A percentile compares a stretch with the other conserved stretches of the same genome.
These are phyloP conservation scores for Lagerstroemia speciosa DNA, from an alignment of 345 rosid genomes.

Conservation along the genomic window DNA sequence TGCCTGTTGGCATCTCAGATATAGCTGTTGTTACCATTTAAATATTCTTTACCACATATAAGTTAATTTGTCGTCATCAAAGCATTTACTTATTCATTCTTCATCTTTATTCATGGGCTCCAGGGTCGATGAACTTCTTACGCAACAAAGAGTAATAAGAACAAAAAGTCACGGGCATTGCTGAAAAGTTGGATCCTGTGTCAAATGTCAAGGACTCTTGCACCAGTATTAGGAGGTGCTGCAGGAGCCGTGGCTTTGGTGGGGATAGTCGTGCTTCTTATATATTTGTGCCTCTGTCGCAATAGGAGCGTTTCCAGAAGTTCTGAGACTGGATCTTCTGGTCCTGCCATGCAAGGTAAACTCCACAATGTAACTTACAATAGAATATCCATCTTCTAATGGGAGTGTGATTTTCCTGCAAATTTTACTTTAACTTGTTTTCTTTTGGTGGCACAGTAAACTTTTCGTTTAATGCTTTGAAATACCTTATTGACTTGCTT, in stretches of 20 bases:
- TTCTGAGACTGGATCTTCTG: conserved; percentile 87
- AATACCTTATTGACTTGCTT: neutral
- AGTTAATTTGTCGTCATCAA: neutral
- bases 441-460: neutral
- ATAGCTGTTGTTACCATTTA: neutral
- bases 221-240: conserved; percentile 84
- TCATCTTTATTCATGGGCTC: conserved; percentile 12
- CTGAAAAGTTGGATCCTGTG: conserved; percentile 18
- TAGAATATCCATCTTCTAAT: neutral
- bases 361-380: neutral
- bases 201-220: conserved; percentile 85
- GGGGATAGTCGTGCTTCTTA: conserved; percentile 36
- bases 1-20: neutral
- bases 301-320: conserved; percentile 43
- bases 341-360: conserved; percentile 63
- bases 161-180: conserved; percentile 9
- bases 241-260: conserved; percentile 86
- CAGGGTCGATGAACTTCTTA: conserved; percentile 37
- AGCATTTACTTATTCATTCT: neutral
- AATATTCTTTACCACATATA: neutral
- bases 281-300: conserved; percentile 56
- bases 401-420: neutral
- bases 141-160: conserved; percentile 25
- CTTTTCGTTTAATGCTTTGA: neutral
- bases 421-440: neutral